Conservation (phyloP, 495 filamentous ascomycete species). For the Sabuloglossum arenarium region DNA sequence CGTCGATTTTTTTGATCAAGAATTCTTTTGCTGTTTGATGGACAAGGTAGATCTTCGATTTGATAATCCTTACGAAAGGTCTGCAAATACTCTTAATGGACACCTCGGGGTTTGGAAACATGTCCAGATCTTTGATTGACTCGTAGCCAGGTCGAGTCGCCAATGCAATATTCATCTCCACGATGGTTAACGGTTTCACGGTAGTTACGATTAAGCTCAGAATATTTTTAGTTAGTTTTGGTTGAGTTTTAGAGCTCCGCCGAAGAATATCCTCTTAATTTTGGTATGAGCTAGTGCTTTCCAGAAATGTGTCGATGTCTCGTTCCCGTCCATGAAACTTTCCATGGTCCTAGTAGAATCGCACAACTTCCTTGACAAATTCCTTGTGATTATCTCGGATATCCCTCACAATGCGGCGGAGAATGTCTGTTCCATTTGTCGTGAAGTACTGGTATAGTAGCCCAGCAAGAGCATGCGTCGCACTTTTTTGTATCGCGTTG, state of each 20-base stretch:
- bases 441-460: background rate
- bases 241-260: background rate
- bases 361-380: background rate
- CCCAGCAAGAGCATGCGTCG: conserved; percentile 1
- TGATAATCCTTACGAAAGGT: conserved; percentile 20
- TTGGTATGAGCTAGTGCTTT: background rate
- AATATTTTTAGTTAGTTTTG: background rate
- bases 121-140: background rate
- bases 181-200: background rate
- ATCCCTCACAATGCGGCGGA: background rate
- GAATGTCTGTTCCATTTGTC: background rate
- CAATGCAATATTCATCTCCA: background rate
- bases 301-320: background rate
- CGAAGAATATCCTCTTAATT: background rate
- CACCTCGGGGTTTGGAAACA: background rate
- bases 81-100: conserved; percentile 19
- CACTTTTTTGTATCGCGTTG: conserved; percentile 16
- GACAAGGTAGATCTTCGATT: conserved; percentile 18
- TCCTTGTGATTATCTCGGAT: background rate
- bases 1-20: background rate
- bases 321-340: background rate
- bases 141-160: background rate
- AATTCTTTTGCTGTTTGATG: conserved; percentile 18
- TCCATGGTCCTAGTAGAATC: background rate
- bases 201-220: background rate